These are phyloP conservation scores for Gracilariopsis chorda DNA, from an alignment of 23 red algal genomes.

Conservation along the genomic window DNA sequence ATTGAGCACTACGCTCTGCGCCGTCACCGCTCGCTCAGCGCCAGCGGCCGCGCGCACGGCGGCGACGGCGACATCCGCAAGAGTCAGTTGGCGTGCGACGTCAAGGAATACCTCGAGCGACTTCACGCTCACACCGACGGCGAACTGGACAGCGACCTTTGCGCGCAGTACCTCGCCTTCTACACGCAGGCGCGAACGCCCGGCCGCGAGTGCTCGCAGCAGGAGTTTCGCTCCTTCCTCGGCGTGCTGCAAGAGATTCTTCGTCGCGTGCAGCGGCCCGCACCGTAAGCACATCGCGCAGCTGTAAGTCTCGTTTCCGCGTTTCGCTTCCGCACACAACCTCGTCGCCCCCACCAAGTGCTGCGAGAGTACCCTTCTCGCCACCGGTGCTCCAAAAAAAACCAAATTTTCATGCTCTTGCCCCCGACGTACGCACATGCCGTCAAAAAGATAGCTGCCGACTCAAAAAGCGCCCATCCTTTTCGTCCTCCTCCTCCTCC, in stretches of 20 bases:
- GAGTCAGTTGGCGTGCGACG: conserved; percentile 42
- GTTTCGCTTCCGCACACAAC: too few species aligned
- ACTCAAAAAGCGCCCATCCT: too few species aligned
- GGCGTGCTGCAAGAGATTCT: conserved; percentile 59
- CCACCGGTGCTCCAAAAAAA: too few species aligned
- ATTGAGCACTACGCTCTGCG: conserved; percentile 31
- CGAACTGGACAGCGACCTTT: conserved; percentile 30
- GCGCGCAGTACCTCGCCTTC: conserved; percentile 42
- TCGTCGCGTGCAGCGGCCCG: conserved; percentile 17
- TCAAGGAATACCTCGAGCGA: conserved; percentile 7
- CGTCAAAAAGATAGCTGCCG: too few species aligned
- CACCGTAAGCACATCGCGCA: too few species aligned
- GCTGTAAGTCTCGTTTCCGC: too few species aligned
- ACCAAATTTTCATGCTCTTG: too few species aligned
- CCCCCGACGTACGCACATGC: too few species aligned
- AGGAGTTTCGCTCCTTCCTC: conserved; percentile 46
- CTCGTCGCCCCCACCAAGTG: too few species aligned
- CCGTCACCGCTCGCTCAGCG: conserved; percentile 11
- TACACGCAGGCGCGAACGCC: conserved; percentile 27
- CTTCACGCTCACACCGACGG: not conserved
- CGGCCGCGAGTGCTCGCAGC: conserved; percentile 30
- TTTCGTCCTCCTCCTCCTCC: not conserved
- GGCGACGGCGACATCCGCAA: not conserved
- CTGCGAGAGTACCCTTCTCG: too few species aligned
- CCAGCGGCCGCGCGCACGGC: not conserved